phyloP scores from a whole-genome alignment of 768 basidiomycete genomes.

The Amanita pseudoporphyria region DNA sequence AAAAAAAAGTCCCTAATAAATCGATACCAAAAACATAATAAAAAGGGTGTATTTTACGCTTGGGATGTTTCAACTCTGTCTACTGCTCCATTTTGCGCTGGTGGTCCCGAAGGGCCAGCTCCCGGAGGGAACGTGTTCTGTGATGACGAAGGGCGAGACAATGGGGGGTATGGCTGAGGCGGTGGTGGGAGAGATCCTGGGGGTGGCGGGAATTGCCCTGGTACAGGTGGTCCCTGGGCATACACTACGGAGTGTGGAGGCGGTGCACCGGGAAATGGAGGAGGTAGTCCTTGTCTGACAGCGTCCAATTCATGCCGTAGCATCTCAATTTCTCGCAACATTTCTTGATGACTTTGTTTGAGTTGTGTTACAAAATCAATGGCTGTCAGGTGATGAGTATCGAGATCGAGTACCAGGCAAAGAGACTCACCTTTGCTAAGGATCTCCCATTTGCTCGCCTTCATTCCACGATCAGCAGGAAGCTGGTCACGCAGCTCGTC shows the following conservation, averaged over 20 bases:
- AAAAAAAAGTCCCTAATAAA: slow-evolving; percentile 8
- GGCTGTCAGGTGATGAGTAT: slow-evolving; percentile 32
- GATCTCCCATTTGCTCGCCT: slow-evolving; percentile 99
- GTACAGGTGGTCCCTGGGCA: slow-evolving; percentile 34
- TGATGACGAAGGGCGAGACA: slow-evolving; percentile 52
- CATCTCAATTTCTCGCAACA: slow-evolving; percentile 71
- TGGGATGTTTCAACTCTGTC: slow-evolving; percentile 35
- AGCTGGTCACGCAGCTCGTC: slow-evolving; percentile 92
- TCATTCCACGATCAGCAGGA: slow-evolving; percentile 89
- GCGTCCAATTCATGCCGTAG: slow-evolving; percentile 65
- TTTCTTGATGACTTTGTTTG: slow-evolving; percentile 68
- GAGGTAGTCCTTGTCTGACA: slow-evolving; percentile 46
- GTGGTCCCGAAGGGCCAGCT: slow-evolving; percentile 21
- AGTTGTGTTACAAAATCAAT: slow-evolving; percentile 81
- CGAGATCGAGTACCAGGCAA: slow-evolving; percentile 6
- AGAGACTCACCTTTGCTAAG: slow-evolving; percentile 74
- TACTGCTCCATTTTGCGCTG: slow-evolving; percentile 34
- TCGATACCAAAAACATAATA: slow-evolving; percentile 5
- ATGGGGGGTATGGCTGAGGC: slow-evolving; percentile 23
- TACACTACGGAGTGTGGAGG: slow-evolving; percentile 40
- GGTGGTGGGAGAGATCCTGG: slow-evolving; percentile 31
- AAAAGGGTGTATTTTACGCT: slow-evolving; percentile 16
- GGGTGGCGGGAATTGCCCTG: slow-evolving; percentile 36
- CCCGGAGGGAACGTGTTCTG: slow-evolving; percentile 45
- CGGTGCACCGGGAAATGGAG: slow-evolving; percentile 40